These are phyloP conservation scores for Microstroma glucosiphilum DNA, from an alignment of 1,284 basidiomycete species.

Conservation along the genomic window DNA sequence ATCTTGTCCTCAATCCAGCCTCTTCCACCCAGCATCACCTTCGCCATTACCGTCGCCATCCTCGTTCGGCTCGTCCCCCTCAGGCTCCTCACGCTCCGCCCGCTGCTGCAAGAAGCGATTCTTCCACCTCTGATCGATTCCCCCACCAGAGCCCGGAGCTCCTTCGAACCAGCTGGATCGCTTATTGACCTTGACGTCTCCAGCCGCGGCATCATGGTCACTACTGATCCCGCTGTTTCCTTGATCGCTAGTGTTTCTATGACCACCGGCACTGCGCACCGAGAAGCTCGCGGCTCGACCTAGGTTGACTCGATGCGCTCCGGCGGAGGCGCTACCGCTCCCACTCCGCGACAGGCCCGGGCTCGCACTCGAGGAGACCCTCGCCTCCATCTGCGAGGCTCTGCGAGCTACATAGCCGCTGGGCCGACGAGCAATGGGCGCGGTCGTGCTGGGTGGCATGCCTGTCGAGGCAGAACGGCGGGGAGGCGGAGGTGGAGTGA, in stretches of 20 bases:
- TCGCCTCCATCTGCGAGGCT: neutral
- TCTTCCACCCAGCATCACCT: too few species aligned
- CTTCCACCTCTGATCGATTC: too few species aligned
- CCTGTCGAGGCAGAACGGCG: neutral
- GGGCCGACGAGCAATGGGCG: conserved; percentile 2
- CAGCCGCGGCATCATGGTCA: conserved; percentile 56
- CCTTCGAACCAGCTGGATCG: conserved; percentile 2
- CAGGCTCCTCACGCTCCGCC: too few species aligned
- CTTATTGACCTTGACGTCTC: neutral
- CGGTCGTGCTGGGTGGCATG: neutral
- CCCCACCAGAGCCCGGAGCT: too few species aligned
- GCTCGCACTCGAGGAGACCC: neutral
- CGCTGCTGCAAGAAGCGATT: too few species aligned
- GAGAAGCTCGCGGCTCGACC: conserved; percentile 9
- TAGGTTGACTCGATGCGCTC: conserved; percentile 1
- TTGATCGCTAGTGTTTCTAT: conserved; percentile 50
- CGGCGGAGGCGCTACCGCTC: neutral
- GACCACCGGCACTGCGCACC: neutral
- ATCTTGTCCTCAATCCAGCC: too few species aligned
- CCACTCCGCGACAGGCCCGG: neutral
- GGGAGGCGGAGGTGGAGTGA: neutral
- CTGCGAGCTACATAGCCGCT: conserved; percentile 6
- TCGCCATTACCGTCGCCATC: too few species aligned
- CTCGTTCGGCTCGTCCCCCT: too few species aligned
- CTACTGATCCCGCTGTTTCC: conserved; percentile 66